Evolutionary conservation across 352 stramenopile species (phyloP), one percentile per base, ranked within the genome.

Genomic region (Albugo laibachii): DNA sequence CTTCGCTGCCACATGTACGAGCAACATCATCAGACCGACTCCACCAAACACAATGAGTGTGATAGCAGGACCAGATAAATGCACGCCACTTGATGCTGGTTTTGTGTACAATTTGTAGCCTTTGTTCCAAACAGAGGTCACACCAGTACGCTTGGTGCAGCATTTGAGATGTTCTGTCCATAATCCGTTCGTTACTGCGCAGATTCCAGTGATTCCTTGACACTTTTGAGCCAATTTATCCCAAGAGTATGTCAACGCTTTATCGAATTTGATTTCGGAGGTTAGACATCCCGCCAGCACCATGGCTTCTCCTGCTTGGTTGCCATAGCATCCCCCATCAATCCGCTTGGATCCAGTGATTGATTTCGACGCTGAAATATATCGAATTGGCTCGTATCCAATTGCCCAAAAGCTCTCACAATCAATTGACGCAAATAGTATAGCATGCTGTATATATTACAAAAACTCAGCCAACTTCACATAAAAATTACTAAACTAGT

Each of bases 391-490:
- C 24, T 75, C 76, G 27, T 83, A 74, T 10, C 63, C 75, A 0
- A 91, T 74, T 0, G 78, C 78, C 78, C 78, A 92, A 39, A 91
- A 92, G 44, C 57, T 80, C 53, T 83, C 62, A 47, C 78, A 92
- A 59, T 92, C 78, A 13, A 76, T 84, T 13, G 70, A 81, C n/a
- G 78, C 78, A 43, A 92, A 78, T 1, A 92, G 52, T 24, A 88
- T 88, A 41, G 75, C 78, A 36, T 64, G 69, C 2, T 57, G 42
- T 16, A 45, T 56, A 0, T 58, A 62, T 43, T 71, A 31, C 24
- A 31, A 31, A 31, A 31, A 31, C n/a, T 31, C 24, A 31, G 3
- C 3, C 24, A 31, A 31, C 3, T 31, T 31, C 24, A 31, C 24
- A 31, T 10, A 10, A 31, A 3, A 31, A 31, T 31, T 8, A 31